Percentiles rank a stretch among this genome's conserved stretches.
phyloP scores from a whole-genome alignment of 768 basidiomycete genomes.

The Lactarius sp. region DNA sequence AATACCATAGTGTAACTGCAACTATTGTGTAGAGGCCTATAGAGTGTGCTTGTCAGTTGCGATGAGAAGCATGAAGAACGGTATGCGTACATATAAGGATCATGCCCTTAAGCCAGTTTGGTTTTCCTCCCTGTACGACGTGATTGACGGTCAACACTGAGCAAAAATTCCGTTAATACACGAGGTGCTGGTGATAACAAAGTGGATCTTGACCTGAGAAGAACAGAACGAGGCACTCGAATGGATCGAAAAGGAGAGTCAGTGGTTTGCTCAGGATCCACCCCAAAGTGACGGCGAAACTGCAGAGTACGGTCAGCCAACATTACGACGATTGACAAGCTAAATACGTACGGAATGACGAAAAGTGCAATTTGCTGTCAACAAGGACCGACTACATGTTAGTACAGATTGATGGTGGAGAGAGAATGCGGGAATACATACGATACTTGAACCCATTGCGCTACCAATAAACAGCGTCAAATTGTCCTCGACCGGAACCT shows the following conservation, averaged over 20 bases:
- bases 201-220: constrained; percentile 35
- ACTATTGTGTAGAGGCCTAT: constrained; percentile 67
- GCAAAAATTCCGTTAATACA: background rate
- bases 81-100: constrained; percentile 57
- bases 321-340: background rate
- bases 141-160: constrained; percentile 77
- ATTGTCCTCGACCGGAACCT: constrained; percentile 87
- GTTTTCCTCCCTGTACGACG: constrained; percentile 74
- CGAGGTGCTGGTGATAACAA: background rate
- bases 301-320: constrained; percentile 30
- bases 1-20: constrained; percentile 65
- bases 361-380: constrained; percentile 79
- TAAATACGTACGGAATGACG: constrained; percentile 64
- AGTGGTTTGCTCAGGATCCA: constrained; percentile 82
- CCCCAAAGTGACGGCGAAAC: constrained; percentile 66
- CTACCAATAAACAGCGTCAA: constrained; percentile 82
- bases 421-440: constrained; percentile 35
- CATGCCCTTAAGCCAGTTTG: constrained; percentile 80
- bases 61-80: background rate
- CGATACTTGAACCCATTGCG: constrained; percentile 80
- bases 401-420: background rate
- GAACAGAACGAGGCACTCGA: constrained; percentile 68
- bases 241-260: constrained; percentile 83
- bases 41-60: constrained; percentile 1
- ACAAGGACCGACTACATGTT: background rate